Evolutionary conservation across 2,329 filamentous ascomycete species (phyloP), one percentile per base, ranked within the genome.

Genomic region (Fusarium albosuccineum): DNA sequence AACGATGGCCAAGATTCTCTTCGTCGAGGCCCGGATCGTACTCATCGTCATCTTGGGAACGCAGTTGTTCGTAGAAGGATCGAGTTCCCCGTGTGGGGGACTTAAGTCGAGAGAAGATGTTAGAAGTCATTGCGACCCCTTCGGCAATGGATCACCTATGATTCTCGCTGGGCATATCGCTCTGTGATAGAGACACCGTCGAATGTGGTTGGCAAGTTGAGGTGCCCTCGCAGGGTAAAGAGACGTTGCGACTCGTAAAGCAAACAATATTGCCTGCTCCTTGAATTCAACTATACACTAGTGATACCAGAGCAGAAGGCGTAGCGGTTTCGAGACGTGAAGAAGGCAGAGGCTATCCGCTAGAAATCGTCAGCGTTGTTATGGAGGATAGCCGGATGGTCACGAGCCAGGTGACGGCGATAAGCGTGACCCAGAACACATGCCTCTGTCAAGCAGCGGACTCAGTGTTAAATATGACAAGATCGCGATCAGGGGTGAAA

Each of bases 61-160:
- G 78, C 14, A 86, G 73, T 30, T 83, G 82, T 58, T 85, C 81
- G 74, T 87, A 87, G 67, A 85, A 85, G 4, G 85, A 82, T 50
- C 79, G 75, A 5, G 66, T 66, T n/a, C 65, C 72, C 53, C 66
- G 68, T 14, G 67, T 59, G 11, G 72, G 65, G 22, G 73, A 69
- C 9, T 65, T 77, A 37, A 84, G 76, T 55, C 79, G 81, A 26
- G 82, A 82, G 67, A 86, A 84, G 49, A 84, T 74, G 54, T 84
- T 84, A 52, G 80, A 79, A 50, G 83, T 73, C 83, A 86, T 86
- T 49, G 62, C 66, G 49, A 60, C 39, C 49, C 57, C 46, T 33
- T 39, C 14, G 42, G 52, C 30, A 34, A 54, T 16, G 26, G 30
- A 59, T 70, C 49, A 71, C 48, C 27, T 22, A 50, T 58, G 33